Evolutionary conservation across 2,329 filamentous ascomycete genomes (phyloP).

Genomic region (Penicillium sp.): DNA sequence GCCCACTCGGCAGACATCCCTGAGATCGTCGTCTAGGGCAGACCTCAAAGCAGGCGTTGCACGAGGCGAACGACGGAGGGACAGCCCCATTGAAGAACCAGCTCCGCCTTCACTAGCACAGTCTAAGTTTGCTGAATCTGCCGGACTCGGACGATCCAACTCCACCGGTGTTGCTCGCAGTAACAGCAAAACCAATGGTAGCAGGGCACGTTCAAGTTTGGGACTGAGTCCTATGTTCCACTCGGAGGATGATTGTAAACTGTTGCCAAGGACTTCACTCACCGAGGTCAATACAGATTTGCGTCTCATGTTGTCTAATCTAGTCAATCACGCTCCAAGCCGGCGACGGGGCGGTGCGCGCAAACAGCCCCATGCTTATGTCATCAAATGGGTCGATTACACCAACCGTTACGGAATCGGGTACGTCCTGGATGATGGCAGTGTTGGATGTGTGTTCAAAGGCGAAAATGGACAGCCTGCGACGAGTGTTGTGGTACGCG

Average conservation of each 20-base stretch:
- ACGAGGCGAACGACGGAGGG: slow-evolving; percentile 11
- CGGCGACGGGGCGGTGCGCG: slow-evolving; percentile 31
- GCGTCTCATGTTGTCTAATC: slow-evolving; percentile 38
- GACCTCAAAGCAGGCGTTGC: slow-evolving; percentile 12
- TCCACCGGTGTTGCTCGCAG: slow-evolving; percentile 22
- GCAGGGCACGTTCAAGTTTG: slow-evolving; percentile 33
- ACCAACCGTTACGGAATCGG: slow-evolving; percentile 52
- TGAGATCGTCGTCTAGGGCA: slow-evolving; percentile 17
- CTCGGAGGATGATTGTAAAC: slow-evolving; percentile 35
- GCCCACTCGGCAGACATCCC: slow-evolving; percentile 12
- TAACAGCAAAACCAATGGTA: slow-evolving; percentile 31
- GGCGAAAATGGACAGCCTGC: slow-evolving; percentile 44
- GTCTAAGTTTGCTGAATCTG: slow-evolving; percentile 13
- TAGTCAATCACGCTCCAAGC: slow-evolving; percentile 32
- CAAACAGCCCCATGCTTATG: slow-evolving; percentile 42
- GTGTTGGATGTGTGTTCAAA: slow-evolving; percentile 50
- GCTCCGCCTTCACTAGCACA: slow-evolving; percentile 7
- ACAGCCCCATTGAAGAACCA: slow-evolving; percentile 12
- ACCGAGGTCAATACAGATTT: slow-evolving; percentile 40
- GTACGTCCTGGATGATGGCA: slow-evolving; percentile 51
- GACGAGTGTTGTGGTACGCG: slow-evolving; percentile 46
- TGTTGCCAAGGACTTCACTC: slow-evolving; percentile 39
- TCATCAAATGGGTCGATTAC: slow-evolving; percentile 54
- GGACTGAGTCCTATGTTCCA: slow-evolving; percentile 40
- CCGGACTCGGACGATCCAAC: slow-evolving; percentile 19